Evolutionary conservation across 1,284 basidiomycete species (phyloP).

Genomic region (Heterobasidion irregulare): DNA sequence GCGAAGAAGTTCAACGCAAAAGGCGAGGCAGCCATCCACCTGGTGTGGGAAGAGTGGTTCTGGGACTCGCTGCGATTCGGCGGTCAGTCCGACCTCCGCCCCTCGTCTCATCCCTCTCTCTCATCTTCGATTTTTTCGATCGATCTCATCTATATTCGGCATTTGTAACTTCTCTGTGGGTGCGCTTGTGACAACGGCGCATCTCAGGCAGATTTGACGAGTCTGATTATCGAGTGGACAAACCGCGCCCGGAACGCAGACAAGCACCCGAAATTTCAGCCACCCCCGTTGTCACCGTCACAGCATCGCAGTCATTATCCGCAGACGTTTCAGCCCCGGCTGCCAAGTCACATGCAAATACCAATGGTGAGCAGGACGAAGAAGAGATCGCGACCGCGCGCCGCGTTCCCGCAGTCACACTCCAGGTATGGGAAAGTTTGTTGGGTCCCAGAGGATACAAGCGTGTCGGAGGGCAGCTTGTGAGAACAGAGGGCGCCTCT

Average conservation of each 20-base stretch:
- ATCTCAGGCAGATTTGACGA: slow-evolving; percentile 40
- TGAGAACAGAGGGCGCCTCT: slow-evolving; percentile 29
- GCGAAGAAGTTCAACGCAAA: slow-evolving; percentile 58
- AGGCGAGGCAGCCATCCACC: slow-evolving; percentile 55
- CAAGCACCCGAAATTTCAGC: slow-evolving; percentile 9
- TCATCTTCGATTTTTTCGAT: background rate
- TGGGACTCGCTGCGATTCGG: slow-evolving; percentile 70
- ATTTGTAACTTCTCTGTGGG: too few species aligned
- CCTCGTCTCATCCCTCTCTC: background rate
- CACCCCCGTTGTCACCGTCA: slow-evolving; percentile 9
- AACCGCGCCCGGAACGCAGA: slow-evolving; percentile 50
- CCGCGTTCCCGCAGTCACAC: slow-evolving; percentile 47
- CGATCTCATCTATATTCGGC: background rate
- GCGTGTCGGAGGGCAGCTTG: slow-evolving; percentile 41
- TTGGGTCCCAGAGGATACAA: slow-evolving; percentile 58
- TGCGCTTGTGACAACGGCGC: background rate
- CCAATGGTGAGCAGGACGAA: slow-evolving; percentile 26
- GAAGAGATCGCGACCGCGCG: slow-evolving; percentile 47
- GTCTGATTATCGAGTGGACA: slow-evolving; percentile 44
- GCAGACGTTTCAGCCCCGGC: slow-evolving; percentile 1
- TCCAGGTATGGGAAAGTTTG: slow-evolving; percentile 60
- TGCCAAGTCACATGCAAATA: slow-evolving; percentile 4
- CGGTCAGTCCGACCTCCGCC: slow-evolving; percentile 28
- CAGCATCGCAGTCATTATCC: slow-evolving; percentile 11
- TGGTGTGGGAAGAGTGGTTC: slow-evolving; percentile 85